phyloP scores from a whole-genome alignment of 1,284 basidiomycete genomes.

The Cryptococcus floricola region DNA sequence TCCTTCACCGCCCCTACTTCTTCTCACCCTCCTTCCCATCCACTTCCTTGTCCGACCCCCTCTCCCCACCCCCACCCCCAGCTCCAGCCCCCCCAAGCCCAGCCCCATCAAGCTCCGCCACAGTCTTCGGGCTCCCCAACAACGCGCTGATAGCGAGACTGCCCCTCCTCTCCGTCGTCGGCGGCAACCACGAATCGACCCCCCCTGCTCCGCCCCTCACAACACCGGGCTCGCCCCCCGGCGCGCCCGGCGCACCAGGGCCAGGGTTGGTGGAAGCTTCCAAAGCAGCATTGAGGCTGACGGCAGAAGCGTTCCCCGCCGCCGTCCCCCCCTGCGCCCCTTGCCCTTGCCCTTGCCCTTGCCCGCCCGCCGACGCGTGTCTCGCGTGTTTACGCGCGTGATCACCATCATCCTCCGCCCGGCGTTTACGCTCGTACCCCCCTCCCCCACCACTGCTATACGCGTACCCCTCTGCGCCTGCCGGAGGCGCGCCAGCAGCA shows the following conservation, averaged over 20 bases:
- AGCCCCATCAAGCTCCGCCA: constrained; percentile 21
- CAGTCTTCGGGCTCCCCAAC: constrained; percentile 18
- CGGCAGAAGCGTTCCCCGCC: no score
- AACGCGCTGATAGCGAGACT: constrained; percentile 43
- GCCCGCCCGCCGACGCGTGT: not conserved
- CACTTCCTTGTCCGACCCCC: not conserved
- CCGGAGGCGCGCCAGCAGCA: not conserved
- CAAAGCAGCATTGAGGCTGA: no score
- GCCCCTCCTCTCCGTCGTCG: constrained; percentile 37
- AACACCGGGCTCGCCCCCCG: no score
- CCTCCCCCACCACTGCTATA: constrained; percentile 14
- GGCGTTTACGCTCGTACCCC: constrained; percentile 36
- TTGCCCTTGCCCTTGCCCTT: not conserved
- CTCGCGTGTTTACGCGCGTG: constrained; percentile 18
- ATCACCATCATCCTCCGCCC: constrained; percentile 24
- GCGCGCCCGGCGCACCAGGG: constrained; percentile 4
- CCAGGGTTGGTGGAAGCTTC: no score
- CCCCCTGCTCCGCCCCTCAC: no score
- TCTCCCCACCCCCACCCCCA: not conserved
- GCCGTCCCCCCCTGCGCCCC: no score
- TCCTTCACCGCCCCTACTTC: not conserved
- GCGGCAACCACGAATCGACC: constrained; percentile 33
- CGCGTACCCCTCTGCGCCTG: not conserved
- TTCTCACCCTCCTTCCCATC: not conserved
- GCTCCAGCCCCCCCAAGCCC: not conserved